These are phyloP conservation scores for Leishmania aethiopica DNA, from an alignment of 208 protist genomes.

Conservation along the genomic window DNA sequence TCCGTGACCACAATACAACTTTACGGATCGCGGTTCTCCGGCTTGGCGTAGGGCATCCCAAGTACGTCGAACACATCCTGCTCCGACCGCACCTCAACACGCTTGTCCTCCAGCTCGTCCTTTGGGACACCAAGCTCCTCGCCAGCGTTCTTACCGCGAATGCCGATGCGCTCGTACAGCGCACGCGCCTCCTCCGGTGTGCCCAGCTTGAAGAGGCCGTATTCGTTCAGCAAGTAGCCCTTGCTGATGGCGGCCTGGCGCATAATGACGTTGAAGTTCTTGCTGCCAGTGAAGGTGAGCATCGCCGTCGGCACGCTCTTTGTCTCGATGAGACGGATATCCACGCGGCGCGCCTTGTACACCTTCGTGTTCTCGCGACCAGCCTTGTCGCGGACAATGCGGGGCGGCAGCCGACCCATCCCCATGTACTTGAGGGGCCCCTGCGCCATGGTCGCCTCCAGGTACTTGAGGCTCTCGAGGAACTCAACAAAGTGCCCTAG, in stretches of 20 bases:
- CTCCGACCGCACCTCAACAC: conserved; percentile 77
- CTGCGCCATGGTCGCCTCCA: conserved; percentile 89
- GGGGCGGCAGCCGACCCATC: conserved; percentile 85
- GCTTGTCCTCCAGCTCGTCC: conserved; percentile 85
- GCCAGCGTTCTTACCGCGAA: conserved; percentile 74
- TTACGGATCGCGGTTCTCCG: conserved; percentile 84
- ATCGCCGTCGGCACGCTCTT: conserved; percentile 86
- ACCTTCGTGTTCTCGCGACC: conserved; percentile 75
- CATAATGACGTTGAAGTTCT: conserved; percentile 95
- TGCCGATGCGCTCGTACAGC: conserved; percentile 75
- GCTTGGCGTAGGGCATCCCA: conserved; percentile 85
- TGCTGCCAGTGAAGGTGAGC: conserved; percentile 94
- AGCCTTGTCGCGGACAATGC: conserved; percentile 64
- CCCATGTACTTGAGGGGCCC: conserved; percentile 91
- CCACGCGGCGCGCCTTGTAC: conserved; percentile 90
- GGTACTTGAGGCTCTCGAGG: conserved; percentile 66
- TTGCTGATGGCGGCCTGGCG: conserved; percentile 88
- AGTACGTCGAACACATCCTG: conserved; percentile 89
- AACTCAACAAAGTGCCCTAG: conserved; percentile 66
- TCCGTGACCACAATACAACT: no score
- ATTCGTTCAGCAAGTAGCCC: conserved; percentile 91
- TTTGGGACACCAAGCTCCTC: conserved; percentile 83
- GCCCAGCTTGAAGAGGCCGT: conserved; percentile 86
- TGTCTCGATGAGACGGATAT: conserved; percentile 90
- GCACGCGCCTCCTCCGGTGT: conserved; percentile 80